Conservation (phyloP, 805 yeast genomes). For the Starmerella khaoyaiensis region DNA sequence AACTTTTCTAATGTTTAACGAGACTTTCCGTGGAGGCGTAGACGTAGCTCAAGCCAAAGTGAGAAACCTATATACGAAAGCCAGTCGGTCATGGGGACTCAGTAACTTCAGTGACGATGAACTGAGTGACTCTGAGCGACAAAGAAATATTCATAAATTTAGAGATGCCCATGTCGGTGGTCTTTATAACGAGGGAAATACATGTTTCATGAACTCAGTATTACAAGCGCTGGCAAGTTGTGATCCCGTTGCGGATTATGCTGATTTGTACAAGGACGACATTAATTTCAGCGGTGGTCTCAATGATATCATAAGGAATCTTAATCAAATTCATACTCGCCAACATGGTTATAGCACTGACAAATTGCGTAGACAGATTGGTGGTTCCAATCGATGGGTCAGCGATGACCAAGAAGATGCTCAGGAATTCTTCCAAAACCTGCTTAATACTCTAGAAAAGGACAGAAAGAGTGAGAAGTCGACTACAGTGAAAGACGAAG, state of each 20-base stretch:
- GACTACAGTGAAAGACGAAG: neutral
- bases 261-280: conserved; percentile 33
- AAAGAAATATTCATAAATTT: conserved; percentile 19
- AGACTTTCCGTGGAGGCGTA: conserved; percentile 26
- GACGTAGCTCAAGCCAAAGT: conserved; percentile 26
- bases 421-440: conserved; percentile 77
- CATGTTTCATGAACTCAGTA: conserved; percentile 90
- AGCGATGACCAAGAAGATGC: conserved; percentile 95
- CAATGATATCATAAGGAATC: conserved; percentile 19
- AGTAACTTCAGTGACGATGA: conserved; percentile 22
- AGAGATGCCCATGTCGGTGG: conserved; percentile 53
- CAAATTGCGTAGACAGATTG: conserved; percentile 19
- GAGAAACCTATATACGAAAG: conserved; percentile 23
- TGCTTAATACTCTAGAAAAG: conserved; percentile 26
- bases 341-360: conserved; percentile 24
- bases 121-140: conserved; percentile 19
- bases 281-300: conserved; percentile 21
- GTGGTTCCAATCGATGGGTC: conserved; percentile 42
- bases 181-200: conserved; percentile 76
- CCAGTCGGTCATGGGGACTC: conserved; percentile 21
- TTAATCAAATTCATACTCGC: conserved; percentile 24
- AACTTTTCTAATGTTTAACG: conserved; percentile 23
- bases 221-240: conserved; percentile 73
- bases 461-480: conserved; percentile 19
- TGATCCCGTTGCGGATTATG: conserved; percentile 42